A percentile compares a stretch with the other conserved stretches of the same genome.
phyloP scores from a whole-genome alignment of 192 early-diverging fungal genomes.

The Coemansia sp. region DNA sequence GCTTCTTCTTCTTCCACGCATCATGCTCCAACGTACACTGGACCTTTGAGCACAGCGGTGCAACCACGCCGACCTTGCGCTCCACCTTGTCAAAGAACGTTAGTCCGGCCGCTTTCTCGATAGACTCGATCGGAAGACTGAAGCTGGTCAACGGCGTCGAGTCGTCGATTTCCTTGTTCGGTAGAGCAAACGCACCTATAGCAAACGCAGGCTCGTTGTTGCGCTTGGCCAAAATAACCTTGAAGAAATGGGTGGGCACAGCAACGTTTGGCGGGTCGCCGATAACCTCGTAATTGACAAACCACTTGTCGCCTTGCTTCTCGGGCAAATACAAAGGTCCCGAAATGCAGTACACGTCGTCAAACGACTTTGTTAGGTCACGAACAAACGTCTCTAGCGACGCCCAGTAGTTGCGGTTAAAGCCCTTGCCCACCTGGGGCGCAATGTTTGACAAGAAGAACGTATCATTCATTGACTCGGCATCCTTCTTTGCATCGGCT shows the following conservation, averaged over 20 bases:
- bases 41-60: slow-evolving; percentile 43
- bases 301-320: slow-evolving; percentile 69
- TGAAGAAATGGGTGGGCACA: slow-evolving; percentile 94
- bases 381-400: slow-evolving; percentile 81
- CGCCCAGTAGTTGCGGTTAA: slow-evolving; percentile 94
- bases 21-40: slow-evolving; percentile 43
- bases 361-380: slow-evolving; percentile 63
- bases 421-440: slow-evolving; percentile 79
- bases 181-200: slow-evolving; percentile 76
- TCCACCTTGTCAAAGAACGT: slow-evolving; percentile 67
- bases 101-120: slow-evolving; percentile 67
- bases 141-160: slow-evolving; percentile 64
- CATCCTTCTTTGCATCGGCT: slow-evolving; percentile 72
- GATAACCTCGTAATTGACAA: slow-evolving; percentile 85
- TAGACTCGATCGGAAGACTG: slow-evolving; percentile 69
- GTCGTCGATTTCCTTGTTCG: slow-evolving; percentile 72
- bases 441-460: slow-evolving; percentile 80
- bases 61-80: slow-evolving; percentile 26
- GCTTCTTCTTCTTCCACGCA: slow-evolving; percentile 32
- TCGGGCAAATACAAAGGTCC: slow-evolving; percentile 87
- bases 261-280: slow-evolving; percentile 81
- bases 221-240: slow-evolving; percentile 73
- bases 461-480: slow-evolving; percentile 79
- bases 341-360: slow-evolving; percentile 82
- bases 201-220: slow-evolving; percentile 51